A percentile compares a stretch with the other conserved stretches of the same genome.
phyloP scores from a whole-genome alignment of 495 filamentous ascomycete genomes.

The Clohesyomyces aquaticus region DNA sequence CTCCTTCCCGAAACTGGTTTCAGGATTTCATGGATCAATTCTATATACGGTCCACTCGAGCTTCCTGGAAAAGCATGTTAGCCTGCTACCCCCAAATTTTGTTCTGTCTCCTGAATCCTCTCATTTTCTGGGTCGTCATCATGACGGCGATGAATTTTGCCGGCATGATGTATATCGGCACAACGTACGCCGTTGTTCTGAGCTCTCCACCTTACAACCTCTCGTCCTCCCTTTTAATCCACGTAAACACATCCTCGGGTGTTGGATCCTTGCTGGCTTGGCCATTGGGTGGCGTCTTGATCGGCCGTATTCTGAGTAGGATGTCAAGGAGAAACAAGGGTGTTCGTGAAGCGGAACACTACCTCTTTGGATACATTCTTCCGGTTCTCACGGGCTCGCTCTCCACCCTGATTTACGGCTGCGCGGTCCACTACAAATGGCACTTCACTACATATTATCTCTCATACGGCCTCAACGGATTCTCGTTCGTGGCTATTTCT shows the following conservation, averaged over 20 bases:
- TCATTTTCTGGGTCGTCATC: slow-evolving; percentile 32
- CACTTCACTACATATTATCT: slow-evolving; percentile 19
- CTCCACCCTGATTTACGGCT: slow-evolving; percentile 29
- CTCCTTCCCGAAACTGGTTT: not conserved
- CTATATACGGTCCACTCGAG: slow-evolving; percentile 8
- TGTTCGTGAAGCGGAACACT: slow-evolving; percentile 34
- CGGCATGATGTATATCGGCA: slow-evolving; percentile 33
- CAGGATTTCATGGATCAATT: not conserved
- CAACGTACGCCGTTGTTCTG: slow-evolving; percentile 15
- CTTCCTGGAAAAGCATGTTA: slow-evolving; percentile 15
- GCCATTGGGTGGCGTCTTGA: not conserved
- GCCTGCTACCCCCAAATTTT: slow-evolving; percentile 25
- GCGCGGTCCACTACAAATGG: slow-evolving; percentile 16
- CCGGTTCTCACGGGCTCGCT: slow-evolving; percentile 23
- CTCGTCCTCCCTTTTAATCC: slow-evolving; percentile 4
- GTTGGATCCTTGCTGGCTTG: slow-evolving; percentile 14
- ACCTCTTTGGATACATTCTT: slow-evolving; percentile 31
- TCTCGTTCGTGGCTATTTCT: slow-evolving; percentile 12
- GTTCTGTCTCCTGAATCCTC: slow-evolving; percentile 28
- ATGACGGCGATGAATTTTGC: slow-evolving; percentile 19
- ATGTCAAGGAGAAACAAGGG: slow-evolving; percentile 21
- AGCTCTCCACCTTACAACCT: slow-evolving; percentile 17
- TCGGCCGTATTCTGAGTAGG: slow-evolving; percentile 6
- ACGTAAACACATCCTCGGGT: slow-evolving; percentile 26
- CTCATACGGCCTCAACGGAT: slow-evolving; percentile 29